A percentile compares a stretch with the other conserved stretches of the same genome.
These are phyloP conservation scores for Penicillium sp. DNA, from an alignment of 2,329 filamentous ascomycete species.

Conservation along the genomic window DNA sequence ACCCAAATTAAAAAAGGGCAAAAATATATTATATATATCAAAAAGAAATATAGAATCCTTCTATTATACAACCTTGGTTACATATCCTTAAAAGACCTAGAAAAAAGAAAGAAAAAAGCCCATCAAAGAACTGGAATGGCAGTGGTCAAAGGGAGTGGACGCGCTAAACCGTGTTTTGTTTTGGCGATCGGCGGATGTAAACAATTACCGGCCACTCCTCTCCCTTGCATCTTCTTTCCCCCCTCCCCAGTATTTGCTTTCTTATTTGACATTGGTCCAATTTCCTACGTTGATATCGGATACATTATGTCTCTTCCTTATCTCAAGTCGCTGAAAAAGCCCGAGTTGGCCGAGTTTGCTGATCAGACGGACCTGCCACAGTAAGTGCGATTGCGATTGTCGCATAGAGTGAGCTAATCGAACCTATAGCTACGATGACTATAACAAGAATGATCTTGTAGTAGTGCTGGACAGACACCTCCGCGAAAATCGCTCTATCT, in stretches of 20 bases:
- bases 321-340: constrained; percentile 79
- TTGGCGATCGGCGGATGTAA: constrained; percentile 34
- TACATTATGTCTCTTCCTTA: constrained; percentile 68
- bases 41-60: not conserved
- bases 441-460: constrained; percentile 80
- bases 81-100: not conserved
- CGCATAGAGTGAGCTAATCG: constrained; percentile 11
- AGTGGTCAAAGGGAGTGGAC: constrained; percentile 14
- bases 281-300: constrained; percentile 3
- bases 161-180: constrained; percentile 31
- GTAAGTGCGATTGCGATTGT: constrained; percentile 54
- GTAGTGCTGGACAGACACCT: constrained; percentile 71
- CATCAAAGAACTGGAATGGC: not conserved
- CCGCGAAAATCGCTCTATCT: constrained; percentile 64
- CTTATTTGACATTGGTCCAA: constrained; percentile 19
- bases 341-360: constrained; percentile 72
- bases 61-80: not conserved
- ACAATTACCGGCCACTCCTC: constrained; percentile 27
- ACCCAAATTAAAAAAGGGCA: too few relatives aligned
- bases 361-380: constrained; percentile 68
- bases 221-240: constrained; percentile 20
- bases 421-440: constrained; percentile 60
- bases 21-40: not conserved
- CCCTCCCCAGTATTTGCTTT: constrained; percentile 10
- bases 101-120: not conserved